Evolutionary conservation across 2,329 filamentous ascomycete species (phyloP), one percentile per base, ranked within the genome.

Genomic region (Aspergillus sp.): DNA sequence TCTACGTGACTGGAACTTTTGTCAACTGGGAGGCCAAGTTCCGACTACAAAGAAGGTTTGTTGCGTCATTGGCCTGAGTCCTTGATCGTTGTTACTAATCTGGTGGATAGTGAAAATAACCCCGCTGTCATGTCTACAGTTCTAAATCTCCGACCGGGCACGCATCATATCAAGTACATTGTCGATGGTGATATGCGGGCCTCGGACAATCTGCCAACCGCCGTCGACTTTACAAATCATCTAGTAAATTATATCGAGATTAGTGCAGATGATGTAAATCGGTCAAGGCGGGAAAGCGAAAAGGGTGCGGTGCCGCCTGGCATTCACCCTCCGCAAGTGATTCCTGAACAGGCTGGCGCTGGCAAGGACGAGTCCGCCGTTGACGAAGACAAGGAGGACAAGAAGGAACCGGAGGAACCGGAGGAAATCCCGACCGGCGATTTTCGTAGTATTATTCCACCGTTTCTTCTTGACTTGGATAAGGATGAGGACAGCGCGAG

Each of bases 161-260:
- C 95, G 5, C 94, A 99, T 76, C 95, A 99, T 81, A 85, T 99
- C 72, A 94, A 96, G 73, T 99, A 98, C 80, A 85, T 99, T 68
- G 93, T 97, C 54, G 94, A 98, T 79, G 91, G 91, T 61, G 89
- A 94, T 72, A 97, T 97, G 92, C 87, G 90, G 74, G 95, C 93
- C 15, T 95, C 92, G 17, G 88, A 91, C 63, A 87, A 91, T 66
- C 83, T 97, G 59, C 94, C 95, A 15, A 98, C 95, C 0, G 96
- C 95, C 1, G 95, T 99, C 61, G 95, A 99, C 76, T 97, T 96
- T 76, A 96, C 93, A 66, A 98, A 98, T 80, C 96, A 97, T 74
- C 84, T 99, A 19, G 94, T 99, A 78, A 99, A 99, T 79, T 99
- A 98, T 76, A 92, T 99, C 72, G 95, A 99, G 80, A 91, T 98